Evolutionary conservation across 2,329 filamentous ascomycete genomes (phyloP), one percentile per base, ranked within the genome.

Genomic region (Ophiostoma ulmi): DNA sequence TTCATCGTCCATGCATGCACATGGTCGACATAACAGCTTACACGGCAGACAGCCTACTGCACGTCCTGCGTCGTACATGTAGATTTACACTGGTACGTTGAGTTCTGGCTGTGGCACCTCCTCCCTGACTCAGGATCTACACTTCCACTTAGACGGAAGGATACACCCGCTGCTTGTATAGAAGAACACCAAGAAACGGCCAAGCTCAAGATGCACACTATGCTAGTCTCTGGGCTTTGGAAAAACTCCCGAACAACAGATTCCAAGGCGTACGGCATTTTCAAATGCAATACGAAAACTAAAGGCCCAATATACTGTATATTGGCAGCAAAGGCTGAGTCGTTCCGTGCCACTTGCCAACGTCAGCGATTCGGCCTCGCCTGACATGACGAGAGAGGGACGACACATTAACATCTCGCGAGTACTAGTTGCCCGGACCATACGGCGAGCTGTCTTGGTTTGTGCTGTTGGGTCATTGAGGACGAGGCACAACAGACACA

Each of bases 81-180:
- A 26, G 52, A 58, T 26, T 13, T 22, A 22, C n/a, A 26, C 52
- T 26, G 52, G 52, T 58, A 8, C 22, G 52, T 26, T 58, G 58
- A 63, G 20, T 35, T 20, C 26, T 35, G 44, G 7, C 39, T 8
- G 52, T 58, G 52, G 5, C 58, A 31, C 17, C 17, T 48, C 17
- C 44, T 48, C 44, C 26, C 26, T 35, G 22, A 10, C 52, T 26
- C 26, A 31, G 58, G 58, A 63, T 63, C 58, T 13, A 63, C 58
- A 35, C 58, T 63, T 63, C 58, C 58, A 63, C 58, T 63, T 20
- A 20, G n/a, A 63, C 58, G 58, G 58, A 63, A 17, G 58, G 26
- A 63, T 63, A 63, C 58, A 63, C 14, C 58, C 58, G 58, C 14
- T 4, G 11, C 58, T 31, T 7, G 5, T 17, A 35, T 10, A 13